Base-by-base conservation (phyloP, 2,329 filamentous ascomycete species). In the Gremmenia infestans region DNA sequence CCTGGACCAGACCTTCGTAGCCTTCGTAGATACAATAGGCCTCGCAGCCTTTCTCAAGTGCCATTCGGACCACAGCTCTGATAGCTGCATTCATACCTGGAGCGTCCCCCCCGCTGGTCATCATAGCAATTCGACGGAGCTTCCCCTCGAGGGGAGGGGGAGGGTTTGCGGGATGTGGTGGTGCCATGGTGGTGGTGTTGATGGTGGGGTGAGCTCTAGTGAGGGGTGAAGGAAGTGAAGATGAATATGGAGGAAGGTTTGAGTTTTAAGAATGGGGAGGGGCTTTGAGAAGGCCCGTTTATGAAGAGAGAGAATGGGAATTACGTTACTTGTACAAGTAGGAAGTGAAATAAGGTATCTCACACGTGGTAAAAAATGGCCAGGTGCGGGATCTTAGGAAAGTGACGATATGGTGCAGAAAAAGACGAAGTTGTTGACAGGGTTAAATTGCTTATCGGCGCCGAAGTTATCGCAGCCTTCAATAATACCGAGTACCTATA, bases 1-100 rank as follows among this genome's bases (percentile, higher is more conserved):
- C 94, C 64, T 88, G 83, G 28, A 99, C 93, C 53, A 99, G 81
- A 43, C 94, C 94, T 70, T 97, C 91, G 75, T 99, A 99, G 59
- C 94, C 94, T 73, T 97, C 94, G 73, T 93, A 94, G 70, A 94
- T 78, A 65, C 86, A 89, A 67, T 83, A 94, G 59, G 88, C 81
- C 66, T 92, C 88, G 70, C 89, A 93, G 59, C 82, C 86, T 73
- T 89, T 83, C 72, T 94, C 85, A 64, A 97, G 90, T 50, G 91
- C 84, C 82, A 91, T 96, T 65, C 94, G 88, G 56, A 99, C 89
- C 28, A 96, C 85, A 23, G 87, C 85, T 63, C 87, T 77, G 19
- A 89, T 86, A 37, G 82, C 85, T 46, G 82, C 85, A 68, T 87
- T 89, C 87, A 90, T 90, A 60, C 87, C 87, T 4, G 86, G 87